These are phyloP conservation scores for Gossypium mustelinum DNA, from an alignment of 345 rosid genomes.

Conservation along the genomic window DNA sequence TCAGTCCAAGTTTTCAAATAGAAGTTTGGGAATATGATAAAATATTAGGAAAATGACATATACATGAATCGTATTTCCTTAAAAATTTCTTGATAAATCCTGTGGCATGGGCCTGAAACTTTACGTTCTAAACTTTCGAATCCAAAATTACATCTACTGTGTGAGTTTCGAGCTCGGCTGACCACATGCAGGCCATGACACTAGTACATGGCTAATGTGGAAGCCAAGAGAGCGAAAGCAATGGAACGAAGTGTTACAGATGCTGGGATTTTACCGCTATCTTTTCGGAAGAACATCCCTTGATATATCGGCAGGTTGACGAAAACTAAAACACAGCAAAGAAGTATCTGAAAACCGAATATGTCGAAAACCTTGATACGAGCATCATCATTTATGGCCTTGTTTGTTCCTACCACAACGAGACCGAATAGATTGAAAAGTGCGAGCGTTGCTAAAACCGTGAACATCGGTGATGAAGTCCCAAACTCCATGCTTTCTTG, in stretches of 20 bases:
- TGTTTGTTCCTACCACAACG: not conserved
- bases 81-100: not conserved
- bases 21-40: not conserved
- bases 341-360: slow-evolving; percentile 40
- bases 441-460: slow-evolving; percentile 34
- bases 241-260: slow-evolving; percentile 35
- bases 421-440: slow-evolving; percentile 31
- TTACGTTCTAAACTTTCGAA: not conserved
- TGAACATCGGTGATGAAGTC: slow-evolving; percentile 56
- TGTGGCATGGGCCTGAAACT: not conserved
- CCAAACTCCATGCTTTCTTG: slow-evolving; percentile 80
- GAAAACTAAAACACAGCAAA: slow-evolving; percentile 43
- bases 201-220: slow-evolving; percentile 17
- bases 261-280: slow-evolving; percentile 57
- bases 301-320: slow-evolving; percentile 49
- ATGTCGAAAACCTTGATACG: slow-evolving; percentile 9
- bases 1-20: not conserved
- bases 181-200: not conserved
- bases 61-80: not conserved
- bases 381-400: not conserved
- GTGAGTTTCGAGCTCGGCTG: not conserved
- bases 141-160: not conserved
- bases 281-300: slow-evolving; percentile 50
- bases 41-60: not conserved
- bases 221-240: slow-evolving; percentile 36